A percentile compares a stretch with the other conserved stretches of the same genome.
These are phyloP conservation scores for Aspergillus coremiiformis DNA, from an alignment of 495 filamentous ascomycete genomes.

Conservation along the genomic window DNA sequence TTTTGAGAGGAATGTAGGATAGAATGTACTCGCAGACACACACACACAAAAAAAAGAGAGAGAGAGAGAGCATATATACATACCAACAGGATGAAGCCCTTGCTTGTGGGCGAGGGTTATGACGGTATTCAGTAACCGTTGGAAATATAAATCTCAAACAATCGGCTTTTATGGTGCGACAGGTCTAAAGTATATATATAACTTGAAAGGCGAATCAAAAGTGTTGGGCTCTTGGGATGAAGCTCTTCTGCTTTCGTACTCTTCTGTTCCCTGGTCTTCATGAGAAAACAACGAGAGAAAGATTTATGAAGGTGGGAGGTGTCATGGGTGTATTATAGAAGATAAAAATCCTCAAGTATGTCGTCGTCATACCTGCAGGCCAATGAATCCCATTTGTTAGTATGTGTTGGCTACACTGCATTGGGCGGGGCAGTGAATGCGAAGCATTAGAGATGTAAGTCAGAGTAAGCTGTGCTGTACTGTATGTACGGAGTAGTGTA, in stretches of 20 bases:
- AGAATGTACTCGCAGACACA: slow-evolving; percentile 4
- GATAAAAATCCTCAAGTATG: not conserved
- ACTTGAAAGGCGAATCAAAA: too few species aligned
- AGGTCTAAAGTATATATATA: not conserved
- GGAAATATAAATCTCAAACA: not conserved
- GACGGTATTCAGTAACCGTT: not conserved
- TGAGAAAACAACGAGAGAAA: not conserved
- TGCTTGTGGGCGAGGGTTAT: not conserved
- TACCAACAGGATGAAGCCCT: not conserved
- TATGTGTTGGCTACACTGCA: not conserved
- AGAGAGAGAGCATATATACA: not conserved
- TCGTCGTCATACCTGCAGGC: not conserved
- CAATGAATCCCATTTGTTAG: too few species aligned
- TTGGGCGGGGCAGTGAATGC: not conserved
- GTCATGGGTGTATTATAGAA: not conserved
- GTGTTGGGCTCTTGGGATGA: too few species aligned
- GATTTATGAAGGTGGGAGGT: not conserved
- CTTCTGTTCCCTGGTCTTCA: too few species aligned
- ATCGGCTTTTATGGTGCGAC: not conserved
- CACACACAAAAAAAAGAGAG: not conserved
- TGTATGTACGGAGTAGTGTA: too few species aligned
- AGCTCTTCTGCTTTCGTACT: too few species aligned
- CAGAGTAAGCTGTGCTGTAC: too few species aligned
- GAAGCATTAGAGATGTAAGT: too few species aligned
- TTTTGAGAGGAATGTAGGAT: slow-evolving; percentile 16